Evolutionary conservation across 2,329 filamentous ascomycete genomes (phyloP).

Genomic region (Talaromyces funiculosus): DNA sequence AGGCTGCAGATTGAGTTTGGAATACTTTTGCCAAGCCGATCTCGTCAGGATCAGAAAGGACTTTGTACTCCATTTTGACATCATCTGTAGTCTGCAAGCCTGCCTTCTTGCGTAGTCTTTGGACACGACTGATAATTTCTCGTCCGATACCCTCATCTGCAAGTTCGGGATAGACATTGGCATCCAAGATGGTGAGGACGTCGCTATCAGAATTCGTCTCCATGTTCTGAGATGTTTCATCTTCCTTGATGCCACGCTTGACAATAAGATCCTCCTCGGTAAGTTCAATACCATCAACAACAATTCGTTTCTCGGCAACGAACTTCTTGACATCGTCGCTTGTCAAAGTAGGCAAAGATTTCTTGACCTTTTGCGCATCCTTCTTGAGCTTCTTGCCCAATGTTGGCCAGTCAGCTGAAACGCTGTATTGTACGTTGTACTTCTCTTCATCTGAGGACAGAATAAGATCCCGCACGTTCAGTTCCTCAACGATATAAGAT

Average conservation of each 20-base stretch:
- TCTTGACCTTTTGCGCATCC: slow-evolving; percentile 85
- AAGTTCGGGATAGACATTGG: slow-evolving; percentile 74
- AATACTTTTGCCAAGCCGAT: slow-evolving; percentile 68
- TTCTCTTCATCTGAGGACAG: slow-evolving; percentile 80
- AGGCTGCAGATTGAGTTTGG: slow-evolving; percentile 58
- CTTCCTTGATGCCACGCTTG: slow-evolving; percentile 69
- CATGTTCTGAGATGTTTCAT: slow-evolving; percentile 63
- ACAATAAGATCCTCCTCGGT: slow-evolving; percentile 78
- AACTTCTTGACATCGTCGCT: slow-evolving; percentile 78
- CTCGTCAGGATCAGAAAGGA: slow-evolving; percentile 71
- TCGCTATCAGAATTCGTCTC: slow-evolving; percentile 87
- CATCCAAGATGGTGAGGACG: slow-evolving; percentile 85
- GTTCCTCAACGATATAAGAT: slow-evolving; percentile 83
- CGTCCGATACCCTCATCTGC: slow-evolving; percentile 82
- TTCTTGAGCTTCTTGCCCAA: slow-evolving; percentile 97
- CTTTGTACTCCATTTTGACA: slow-evolving; percentile 86
- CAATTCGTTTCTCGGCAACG: slow-evolving; percentile 65
- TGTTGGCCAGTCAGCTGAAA: slow-evolving; percentile 85
- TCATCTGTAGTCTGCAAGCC: slow-evolving; percentile 88
- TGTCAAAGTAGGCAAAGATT: slow-evolving; percentile 71
- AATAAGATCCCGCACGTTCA: slow-evolving; percentile 82
- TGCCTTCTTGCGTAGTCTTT: slow-evolving; percentile 88
- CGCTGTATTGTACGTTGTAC: slow-evolving; percentile 89
- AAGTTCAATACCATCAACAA: slow-evolving; percentile 80
- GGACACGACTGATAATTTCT: slow-evolving; percentile 89